These are phyloP conservation scores for Elsinoe fawcettii DNA, from an alignment of 2,329 filamentous ascomycete genomes.

Conservation along the genomic window DNA sequence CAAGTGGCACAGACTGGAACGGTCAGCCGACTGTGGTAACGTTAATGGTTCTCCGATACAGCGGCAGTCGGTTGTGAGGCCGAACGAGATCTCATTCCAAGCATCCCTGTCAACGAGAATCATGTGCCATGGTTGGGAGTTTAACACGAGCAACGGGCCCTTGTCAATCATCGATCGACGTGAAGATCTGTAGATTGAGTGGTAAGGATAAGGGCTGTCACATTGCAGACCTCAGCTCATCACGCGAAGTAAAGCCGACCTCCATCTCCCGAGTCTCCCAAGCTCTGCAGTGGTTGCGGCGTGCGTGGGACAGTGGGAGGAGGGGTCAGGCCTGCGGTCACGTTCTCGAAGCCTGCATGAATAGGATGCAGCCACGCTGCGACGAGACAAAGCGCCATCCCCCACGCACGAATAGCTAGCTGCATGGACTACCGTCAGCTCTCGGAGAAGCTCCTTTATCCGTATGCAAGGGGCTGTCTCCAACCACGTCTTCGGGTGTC, in stretches of 20 bases:
- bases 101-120: not conserved
- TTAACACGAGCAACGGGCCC: not conserved
- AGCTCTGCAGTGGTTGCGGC: not conserved
- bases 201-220: not conserved
- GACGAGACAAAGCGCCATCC: not conserved
- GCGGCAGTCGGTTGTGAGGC: not conserved
- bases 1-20: not conserved
- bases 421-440: not conserved
- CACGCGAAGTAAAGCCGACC: conserved; percentile 6
- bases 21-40: not conserved
- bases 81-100: not conserved
- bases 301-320: not conserved
- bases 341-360: conserved; percentile 2
- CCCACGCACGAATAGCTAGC: conserved; percentile 9
- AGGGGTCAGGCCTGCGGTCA: not conserved
- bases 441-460: conserved; percentile 3
- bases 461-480: not conserved
- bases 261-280: not conserved
- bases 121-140: not conserved
- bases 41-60: not conserved
- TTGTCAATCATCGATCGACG: conserved; percentile 4
- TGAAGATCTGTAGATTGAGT: conserved; percentile 7
- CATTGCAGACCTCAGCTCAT: not conserved
- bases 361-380: not conserved
- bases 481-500: conserved; percentile 9